Evolutionary conservation across 2,329 filamentous ascomycete species (phyloP).

Genomic region (Aspergillus candidus): DNA sequence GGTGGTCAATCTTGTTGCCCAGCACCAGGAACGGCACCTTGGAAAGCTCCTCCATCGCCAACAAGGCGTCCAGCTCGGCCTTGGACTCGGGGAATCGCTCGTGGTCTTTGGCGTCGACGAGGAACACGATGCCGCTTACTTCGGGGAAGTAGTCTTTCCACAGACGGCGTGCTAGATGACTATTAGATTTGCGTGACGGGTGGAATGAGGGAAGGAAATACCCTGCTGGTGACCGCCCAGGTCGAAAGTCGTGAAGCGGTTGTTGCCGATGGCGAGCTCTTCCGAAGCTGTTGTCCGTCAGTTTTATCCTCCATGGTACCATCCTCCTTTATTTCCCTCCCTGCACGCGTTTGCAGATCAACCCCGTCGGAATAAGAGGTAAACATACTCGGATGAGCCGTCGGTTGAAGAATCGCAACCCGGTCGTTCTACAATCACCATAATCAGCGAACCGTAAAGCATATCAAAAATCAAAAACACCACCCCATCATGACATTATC

Average conservation of each 20-base stretch:
- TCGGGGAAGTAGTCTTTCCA: constrained; percentile 98
- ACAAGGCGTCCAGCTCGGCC: constrained; percentile 89
- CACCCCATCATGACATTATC: not conserved
- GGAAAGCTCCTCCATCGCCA: constrained; percentile 92
- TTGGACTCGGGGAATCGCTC: constrained; percentile 93
- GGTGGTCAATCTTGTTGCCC: constrained; percentile 99
- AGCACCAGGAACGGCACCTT: constrained; percentile 96
- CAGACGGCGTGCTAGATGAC: constrained; percentile 64
- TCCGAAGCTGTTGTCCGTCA: constrained; percentile 62
- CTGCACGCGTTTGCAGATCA: not conserved
- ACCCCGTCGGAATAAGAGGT: not conserved
- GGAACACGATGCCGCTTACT: constrained; percentile 93
- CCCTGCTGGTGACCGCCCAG: constrained; percentile 90
- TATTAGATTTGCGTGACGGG: constrained; percentile 13
- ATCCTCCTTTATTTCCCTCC: not conserved
- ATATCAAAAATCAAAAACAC: not conserved
- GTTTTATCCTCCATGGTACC: constrained; percentile 1
- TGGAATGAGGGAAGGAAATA: constrained; percentile 29
- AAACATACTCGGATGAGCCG: constrained; percentile 77
- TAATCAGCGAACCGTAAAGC: not conserved
- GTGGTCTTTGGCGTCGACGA: constrained; percentile 95
- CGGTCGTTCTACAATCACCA: constrained; percentile 66
- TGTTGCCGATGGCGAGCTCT: constrained; percentile 86
- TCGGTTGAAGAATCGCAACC: constrained; percentile 83
- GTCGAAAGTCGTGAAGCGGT: constrained; percentile 92